Conservation (phyloP, 192 early-diverging fungal genomes). For the Pecoramyces ruminantium region DNA sequence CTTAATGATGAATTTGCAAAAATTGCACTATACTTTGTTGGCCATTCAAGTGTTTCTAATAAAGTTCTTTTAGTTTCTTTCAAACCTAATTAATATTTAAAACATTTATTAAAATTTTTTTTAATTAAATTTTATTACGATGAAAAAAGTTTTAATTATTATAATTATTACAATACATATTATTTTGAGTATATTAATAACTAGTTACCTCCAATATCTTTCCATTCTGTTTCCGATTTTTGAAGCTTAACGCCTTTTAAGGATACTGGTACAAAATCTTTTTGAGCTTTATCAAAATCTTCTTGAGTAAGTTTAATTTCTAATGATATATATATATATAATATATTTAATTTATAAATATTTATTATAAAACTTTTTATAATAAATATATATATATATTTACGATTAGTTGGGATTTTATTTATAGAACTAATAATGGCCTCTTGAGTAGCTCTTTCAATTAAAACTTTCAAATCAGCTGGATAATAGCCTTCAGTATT, state of each 20-base stretch:
- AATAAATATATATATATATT: neutral
- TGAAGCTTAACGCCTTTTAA: constrained; percentile 64
- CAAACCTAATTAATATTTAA: constrained; percentile 28
- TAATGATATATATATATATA: no score
- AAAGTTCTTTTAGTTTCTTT: constrained; percentile 60
- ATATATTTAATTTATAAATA: no score
- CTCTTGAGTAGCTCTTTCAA: constrained; percentile 67
- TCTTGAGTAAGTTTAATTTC: constrained; percentile 26
- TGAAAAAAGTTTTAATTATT: no score
- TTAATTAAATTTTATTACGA: no score
- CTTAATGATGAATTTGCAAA: constrained; percentile 78
- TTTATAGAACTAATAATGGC: constrained; percentile 25
- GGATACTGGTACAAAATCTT: constrained; percentile 62
- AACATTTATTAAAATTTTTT: no score
- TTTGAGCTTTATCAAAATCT: constrained; percentile 57
- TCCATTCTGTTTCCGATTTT: constrained; percentile 58
- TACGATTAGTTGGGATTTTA: constrained; percentile 21
- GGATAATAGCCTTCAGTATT: constrained; percentile 78
- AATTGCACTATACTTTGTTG: constrained; percentile 76
- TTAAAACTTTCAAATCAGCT: constrained; percentile 55
- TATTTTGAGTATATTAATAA: no score
- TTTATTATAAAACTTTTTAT: no score
- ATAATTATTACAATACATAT: no score
- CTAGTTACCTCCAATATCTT: constrained; percentile 73
- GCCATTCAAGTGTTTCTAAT: constrained; percentile 88